Evolutionary conservation across 441 rosid species (phyloP).

Genomic region (Erodium chrysanthum): DNA sequence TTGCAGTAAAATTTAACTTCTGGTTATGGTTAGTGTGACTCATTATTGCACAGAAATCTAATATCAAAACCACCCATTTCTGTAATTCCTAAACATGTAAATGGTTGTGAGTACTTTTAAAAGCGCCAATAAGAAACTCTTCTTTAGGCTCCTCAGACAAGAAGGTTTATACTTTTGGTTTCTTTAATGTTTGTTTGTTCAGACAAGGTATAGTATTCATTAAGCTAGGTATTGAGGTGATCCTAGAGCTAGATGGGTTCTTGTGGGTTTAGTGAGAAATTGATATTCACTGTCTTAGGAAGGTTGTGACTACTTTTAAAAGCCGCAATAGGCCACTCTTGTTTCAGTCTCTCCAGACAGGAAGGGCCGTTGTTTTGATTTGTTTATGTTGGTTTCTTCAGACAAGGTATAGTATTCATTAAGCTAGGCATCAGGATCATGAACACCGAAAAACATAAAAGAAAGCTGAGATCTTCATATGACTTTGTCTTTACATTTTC

Average conservation of each 20-base stretch:
- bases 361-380: conserved; percentile 20
- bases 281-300: neutral
- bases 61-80: neutral
- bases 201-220: conserved; percentile 2
- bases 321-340: neutral
- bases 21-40: too few species aligned
- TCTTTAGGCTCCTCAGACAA: conserved; percentile 31
- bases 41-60: neutral
- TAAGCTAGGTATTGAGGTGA: too few species aligned
- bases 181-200: neutral
- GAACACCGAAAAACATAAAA: conserved; percentile 24
- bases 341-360: conserved; percentile 6
- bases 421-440: conserved; percentile 38
- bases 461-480: conserved; percentile 30
- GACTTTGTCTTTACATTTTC: conserved; percentile 49
- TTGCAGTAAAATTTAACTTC: too few species aligned
- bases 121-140: conserved; percentile 14
- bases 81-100: too few species aligned
- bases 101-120: too few species aligned
- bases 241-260: too few species aligned
- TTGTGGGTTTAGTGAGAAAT: neutral
- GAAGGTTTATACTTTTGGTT: conserved; percentile 28
- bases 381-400: conserved; percentile 32
- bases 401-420: conserved; percentile 32
- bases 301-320: neutral